Base-by-base conservation (phyloP, 1,284 basidiomycete genomes). In the Trametes versicolor region DNA sequence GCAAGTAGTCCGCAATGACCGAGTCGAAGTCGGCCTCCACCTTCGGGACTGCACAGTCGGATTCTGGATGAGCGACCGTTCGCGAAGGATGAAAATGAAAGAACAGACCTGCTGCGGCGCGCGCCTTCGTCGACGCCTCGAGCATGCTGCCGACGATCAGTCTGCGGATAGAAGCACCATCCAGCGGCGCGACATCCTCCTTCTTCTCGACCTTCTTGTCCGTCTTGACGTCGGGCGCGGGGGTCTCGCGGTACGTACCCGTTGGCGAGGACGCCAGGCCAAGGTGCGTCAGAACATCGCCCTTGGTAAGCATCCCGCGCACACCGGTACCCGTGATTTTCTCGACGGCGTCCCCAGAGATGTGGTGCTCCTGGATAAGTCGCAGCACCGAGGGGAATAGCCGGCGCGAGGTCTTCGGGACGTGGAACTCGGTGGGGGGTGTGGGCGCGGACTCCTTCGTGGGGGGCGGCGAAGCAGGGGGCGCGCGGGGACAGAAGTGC, bases 241-340 rank as follows among this genome's bases (percentile, higher is more conserved):
- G 66, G 17, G 71, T 70, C 64, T 83, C 81, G 72, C 88, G 89
- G 78, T 86, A 90, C 21, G 93, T 93, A 61, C 93, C 94, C 23
- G 87, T 83, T 1, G 93, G 93, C 13, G 88, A 85, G 50, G 90
- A 94, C 12, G 93, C 91, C 76, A 90, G 89, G 36, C 95, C 95
- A 15, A 96, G 81, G 75, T 88, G 90, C 6, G 92, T 81, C 37
- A 97, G 84, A 1, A 97, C 89, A 74, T 97, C 95, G 10, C 95
- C 95, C 77, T 96, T 96, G 53, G 95, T 97, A 65, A 97, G 77
- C 92, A 95, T 96, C n/a, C 95, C 95, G 53, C 93, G 86, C 54
- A 92, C 82, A 62, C 95, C 95, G 4, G 94, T 95, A 34, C 93
- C 91, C 66, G 85, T 87, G 71, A 93, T 91, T 64, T 81, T 78